These are phyloP conservation scores for Penicillium herquei DNA, from an alignment of 495 filamentous ascomycete genomes.

Conservation along the genomic window DNA sequence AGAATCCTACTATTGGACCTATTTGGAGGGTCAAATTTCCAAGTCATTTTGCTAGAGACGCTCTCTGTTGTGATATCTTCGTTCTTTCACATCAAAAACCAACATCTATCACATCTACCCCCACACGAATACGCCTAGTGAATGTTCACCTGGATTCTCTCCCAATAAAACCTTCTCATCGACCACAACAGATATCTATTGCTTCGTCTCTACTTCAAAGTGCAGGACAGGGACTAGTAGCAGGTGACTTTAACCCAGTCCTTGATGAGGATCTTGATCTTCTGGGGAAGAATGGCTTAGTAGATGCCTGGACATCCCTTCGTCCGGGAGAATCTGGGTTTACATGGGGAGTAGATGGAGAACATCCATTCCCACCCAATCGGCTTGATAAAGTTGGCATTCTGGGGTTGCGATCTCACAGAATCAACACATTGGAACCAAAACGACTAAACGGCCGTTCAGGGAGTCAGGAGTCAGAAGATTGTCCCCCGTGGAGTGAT, in stretches of 20 bases:
- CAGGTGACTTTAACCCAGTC: slow-evolving; percentile 31
- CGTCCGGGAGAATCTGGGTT: slow-evolving; percentile 14
- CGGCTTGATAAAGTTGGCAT: slow-evolving; percentile 24
- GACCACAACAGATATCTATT: slow-evolving; percentile 15
- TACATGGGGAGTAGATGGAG: slow-evolving; percentile 18
- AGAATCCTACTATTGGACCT: slow-evolving; percentile 10
- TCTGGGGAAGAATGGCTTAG: slow-evolving; percentile 13
- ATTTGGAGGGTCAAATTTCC: slow-evolving; percentile 20
- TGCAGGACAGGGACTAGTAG: slow-evolving; percentile 20
- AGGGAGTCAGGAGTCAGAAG: background rate
- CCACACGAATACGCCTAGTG: slow-evolving; percentile 12
- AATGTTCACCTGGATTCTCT: slow-evolving; percentile 27
- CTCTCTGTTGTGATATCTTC: slow-evolving; percentile 26
- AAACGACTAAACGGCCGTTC: background rate
- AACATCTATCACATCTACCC: background rate
- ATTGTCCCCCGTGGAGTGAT: slow-evolving; percentile 3
- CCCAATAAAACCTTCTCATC: slow-evolving; percentile 18
- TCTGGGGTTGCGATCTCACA: slow-evolving; percentile 15
- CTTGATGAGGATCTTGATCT: slow-evolving; percentile 20
- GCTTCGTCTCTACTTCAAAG: slow-evolving; percentile 12
- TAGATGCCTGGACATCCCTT: slow-evolving; percentile 21
- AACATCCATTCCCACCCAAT: slow-evolving; percentile 4
- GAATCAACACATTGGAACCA: slow-evolving; percentile 14
- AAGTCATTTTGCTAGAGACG: slow-evolving; percentile 20
- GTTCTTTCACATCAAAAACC: slow-evolving; percentile 1